Evolutionary conservation across 2,329 filamentous ascomycete species (phyloP).

Genomic region (Cyclaneusma minus): DNA sequence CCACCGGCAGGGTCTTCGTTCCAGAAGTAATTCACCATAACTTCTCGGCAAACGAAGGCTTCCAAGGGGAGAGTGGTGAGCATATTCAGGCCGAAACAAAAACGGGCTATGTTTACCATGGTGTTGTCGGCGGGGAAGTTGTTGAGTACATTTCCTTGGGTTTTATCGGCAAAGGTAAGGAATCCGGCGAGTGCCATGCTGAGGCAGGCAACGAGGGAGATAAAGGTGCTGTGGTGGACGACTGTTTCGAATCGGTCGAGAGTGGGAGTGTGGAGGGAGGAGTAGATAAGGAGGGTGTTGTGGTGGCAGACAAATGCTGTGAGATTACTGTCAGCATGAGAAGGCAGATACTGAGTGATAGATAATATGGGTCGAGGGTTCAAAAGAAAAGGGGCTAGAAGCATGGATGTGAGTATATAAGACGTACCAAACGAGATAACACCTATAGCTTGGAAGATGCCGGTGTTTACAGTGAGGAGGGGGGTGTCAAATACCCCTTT

Average conservation of each 20-base stretch:
- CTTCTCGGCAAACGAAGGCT: slow-evolving; percentile 92
- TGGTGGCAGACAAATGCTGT: slow-evolving; percentile 63
- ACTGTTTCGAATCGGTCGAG: slow-evolving; percentile 88
- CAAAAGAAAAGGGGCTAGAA: not conserved
- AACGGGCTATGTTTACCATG: slow-evolving; percentile 85
- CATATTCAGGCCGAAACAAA: slow-evolving; percentile 98
- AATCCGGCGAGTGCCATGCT: slow-evolving; percentile 80
- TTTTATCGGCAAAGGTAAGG: slow-evolving; percentile 82
- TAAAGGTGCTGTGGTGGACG: slow-evolving; percentile 81
- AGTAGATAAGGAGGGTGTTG: slow-evolving; percentile 95
- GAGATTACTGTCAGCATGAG: slow-evolving; percentile 20
- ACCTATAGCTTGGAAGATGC: slow-evolving; percentile 89
- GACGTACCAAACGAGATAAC: slow-evolving; percentile 87
- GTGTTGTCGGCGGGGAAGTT: slow-evolving; percentile 86
- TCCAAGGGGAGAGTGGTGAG: slow-evolving; percentile 91
- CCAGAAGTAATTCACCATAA: slow-evolving; percentile 77
- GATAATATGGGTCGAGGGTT: slow-evolving; percentile 1
- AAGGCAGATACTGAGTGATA: slow-evolving; percentile 4
- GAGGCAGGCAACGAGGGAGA: slow-evolving; percentile 86
- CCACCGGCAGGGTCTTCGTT: slow-evolving; percentile 20
- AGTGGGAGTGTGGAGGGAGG: slow-evolving; percentile 82
- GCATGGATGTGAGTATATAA: not conserved
- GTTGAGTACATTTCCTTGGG: slow-evolving; percentile 90
- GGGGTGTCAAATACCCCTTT: slow-evolving; percentile 56
- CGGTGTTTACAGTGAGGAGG: slow-evolving; percentile 64